These are phyloP conservation scores for Microsporum audouinii DNA, from an alignment of 2,329 filamentous ascomycete genomes.

Conservation along the genomic window DNA sequence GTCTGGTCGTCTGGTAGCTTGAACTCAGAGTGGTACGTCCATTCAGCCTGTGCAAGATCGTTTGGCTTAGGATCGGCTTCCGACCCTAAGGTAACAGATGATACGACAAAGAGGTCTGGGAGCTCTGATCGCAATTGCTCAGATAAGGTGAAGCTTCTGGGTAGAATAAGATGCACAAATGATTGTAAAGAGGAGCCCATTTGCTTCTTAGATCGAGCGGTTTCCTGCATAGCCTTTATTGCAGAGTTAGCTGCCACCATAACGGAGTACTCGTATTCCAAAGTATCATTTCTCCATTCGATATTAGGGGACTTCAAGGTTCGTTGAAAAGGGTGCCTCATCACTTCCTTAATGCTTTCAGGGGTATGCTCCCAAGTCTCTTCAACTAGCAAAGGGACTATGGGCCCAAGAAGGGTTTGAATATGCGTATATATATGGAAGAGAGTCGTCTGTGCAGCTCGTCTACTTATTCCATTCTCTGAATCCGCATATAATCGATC, in stretches of 20 bases:
- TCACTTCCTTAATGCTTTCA: conserved; percentile 45
- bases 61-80: conserved; percentile 21
- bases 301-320: conserved; percentile 21
- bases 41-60: conserved; percentile 25
- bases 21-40: conserved; percentile 35
- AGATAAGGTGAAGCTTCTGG: conserved; percentile 18
- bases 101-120: conserved; percentile 57
- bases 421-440: conserved; percentile 58
- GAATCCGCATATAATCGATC: conserved; percentile 81
- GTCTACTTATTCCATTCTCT: conserved; percentile 49
- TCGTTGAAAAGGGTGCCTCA: conserved; percentile 36
- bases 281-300: conserved; percentile 33
- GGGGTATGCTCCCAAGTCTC: conserved; percentile 77
- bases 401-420: conserved; percentile 65
- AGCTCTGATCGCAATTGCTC: conserved; percentile 39
- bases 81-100: conserved; percentile 44
- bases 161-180: conserved; percentile 43
- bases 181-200: conserved; percentile 74
- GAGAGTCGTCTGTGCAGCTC: conserved; percentile 46
- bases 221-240: conserved; percentile 66
- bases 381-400: conserved; percentile 67
- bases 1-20: conserved; percentile 24
- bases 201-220: conserved; percentile 56
- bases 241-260: conserved; percentile 46
- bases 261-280: conserved; percentile 37